Base-by-base conservation (phyloP, 192 early-diverging fungal species). In the Backusella westeae region DNA sequence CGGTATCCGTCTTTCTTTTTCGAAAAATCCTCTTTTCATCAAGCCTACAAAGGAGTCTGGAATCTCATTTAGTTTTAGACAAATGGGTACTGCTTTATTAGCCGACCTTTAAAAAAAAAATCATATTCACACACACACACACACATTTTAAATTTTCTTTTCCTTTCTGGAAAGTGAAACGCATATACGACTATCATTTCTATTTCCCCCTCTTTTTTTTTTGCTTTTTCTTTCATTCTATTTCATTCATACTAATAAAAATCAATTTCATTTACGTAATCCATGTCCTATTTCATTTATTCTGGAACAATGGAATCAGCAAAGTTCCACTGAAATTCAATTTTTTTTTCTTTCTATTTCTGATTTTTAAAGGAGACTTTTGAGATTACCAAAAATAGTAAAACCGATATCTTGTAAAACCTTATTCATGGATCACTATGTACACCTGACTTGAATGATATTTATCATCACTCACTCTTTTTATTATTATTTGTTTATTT, bases 1-100 rank as follows among this genome's bases (percentile, higher is more conserved):
- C 36, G 97, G 97, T 56, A 97, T 99, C 77, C 91, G 97, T n/a
- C 89, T 99, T 12, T 93, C 91, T 78, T 99, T 95, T 82, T 95
- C 93, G 73, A 99, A 99, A 86, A 99, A 99, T 79, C 97, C 97
- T 32, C 87, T 99, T 8, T 81, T 78, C 39, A 81, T 73, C 41
- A 81, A 81, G 34, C 76, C 80, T 2, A 71, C 17, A 34, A 66
- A 72, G 7, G 74, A 26, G 26, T 39, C 41, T 49, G 44, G 42
- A 46, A 71, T 71, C 26, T 44, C 44, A 26, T 71, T 71, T 71
- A 71, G 42, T 19, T 71, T 46, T 32, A 42, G 42, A 46, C 69
- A 71, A n/a, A 71, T 71, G 42, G 69, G 69, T 26, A 49, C 69
- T 71, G 69, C 69, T 34, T 71, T 71, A 46, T 71, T 71, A 23